Evolutionary conservation across 345 rosid genomes (phyloP).

Genomic region (Punica granatum): DNA sequence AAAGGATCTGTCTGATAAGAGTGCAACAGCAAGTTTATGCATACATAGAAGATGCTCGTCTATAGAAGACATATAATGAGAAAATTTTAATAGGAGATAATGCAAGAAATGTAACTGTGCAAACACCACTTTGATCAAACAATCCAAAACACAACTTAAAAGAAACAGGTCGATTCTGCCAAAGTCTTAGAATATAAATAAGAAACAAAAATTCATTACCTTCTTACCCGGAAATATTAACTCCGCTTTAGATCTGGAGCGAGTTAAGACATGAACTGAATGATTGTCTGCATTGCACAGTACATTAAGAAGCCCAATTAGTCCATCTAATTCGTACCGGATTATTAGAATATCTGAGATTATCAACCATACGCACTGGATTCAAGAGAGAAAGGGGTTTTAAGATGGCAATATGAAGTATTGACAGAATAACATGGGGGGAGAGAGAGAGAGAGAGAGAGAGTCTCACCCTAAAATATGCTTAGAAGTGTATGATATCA

Average conservation of each 20-base stretch:
- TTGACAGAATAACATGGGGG: not conserved
- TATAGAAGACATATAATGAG: too few species aligned
- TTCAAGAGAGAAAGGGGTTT: not conserved
- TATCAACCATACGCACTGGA: not conserved
- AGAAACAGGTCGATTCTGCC: not conserved
- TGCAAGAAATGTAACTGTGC: not conserved
- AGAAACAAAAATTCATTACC: slow-evolving; percentile 44
- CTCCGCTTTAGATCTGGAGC: slow-evolving; percentile 78
- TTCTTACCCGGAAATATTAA: slow-evolving; percentile 96
- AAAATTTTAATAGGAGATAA: too few species aligned
- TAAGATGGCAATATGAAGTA: not conserved
- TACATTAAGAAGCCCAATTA: slow-evolving; percentile 7
- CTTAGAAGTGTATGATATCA: not conserved
- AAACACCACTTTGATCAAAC: not conserved
- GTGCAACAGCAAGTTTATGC: not conserved
- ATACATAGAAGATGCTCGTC: not conserved
- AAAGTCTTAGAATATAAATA: not conserved
- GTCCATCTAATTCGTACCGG: not conserved
- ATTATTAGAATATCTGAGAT: not conserved
- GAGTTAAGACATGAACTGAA: slow-evolving; percentile 66
- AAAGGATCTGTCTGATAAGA: too few species aligned
- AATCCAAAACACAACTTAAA: not conserved
- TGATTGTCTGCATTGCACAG: slow-evolving; percentile 51
- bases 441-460: too few species aligned
- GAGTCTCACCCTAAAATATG: too few species aligned